Evolutionary conservation across 1,139 yeast species (phyloP), one percentile per base, ranked within the genome.

Genomic region (Meyerozyma carpophila): DNA sequence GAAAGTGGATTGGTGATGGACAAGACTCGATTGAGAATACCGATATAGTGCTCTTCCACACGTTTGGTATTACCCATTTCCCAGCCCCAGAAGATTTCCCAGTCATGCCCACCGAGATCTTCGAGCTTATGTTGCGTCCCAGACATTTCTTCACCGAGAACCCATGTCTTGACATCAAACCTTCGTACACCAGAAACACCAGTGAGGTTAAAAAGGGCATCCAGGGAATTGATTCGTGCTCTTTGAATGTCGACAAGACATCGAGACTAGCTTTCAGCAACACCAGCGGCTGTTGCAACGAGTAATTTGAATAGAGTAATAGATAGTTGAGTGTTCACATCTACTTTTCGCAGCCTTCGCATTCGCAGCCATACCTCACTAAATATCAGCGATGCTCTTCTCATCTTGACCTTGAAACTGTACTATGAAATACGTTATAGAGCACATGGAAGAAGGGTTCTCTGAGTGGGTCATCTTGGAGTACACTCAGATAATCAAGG

Each of bases 361-460:
- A n/a, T 13, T 31, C 34, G 34, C 34, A 31, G 34, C 34, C 34
- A 31, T 3, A 31, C 34, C 14, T 31, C 34, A 14, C 20, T 14
- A 9, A 31, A 14, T 11, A 13, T 14, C 14, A 3, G 32, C 10
- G 34, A 31, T 31, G 34, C 34, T 34, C 37, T 34, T 34, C 37
- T 27, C 37, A 21, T 14, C n/a, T 8, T 6, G 36, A 18, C 6
- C 11, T 18, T 20, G 5, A 9, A 11, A 4, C 16, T 41, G n/a
- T n/a, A 49, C 31, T 47, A 87, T 88, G 95, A 89, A 87, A 65
- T 91, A 89, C 71, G 80, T 93, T 44, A 89, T 93, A 45, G 98
- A 93, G 66, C 98, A 93, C 62, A 90, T 93, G 97, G 98, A 93
- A 64, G 87, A 83, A 49, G 97, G 96, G 1, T 89, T 93, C 74